Percentiles rank a stretch among this genome's conserved stretches.
phyloP scores from a whole-genome alignment of 148 eudicot genomes.

The Cornus kousa region DNA sequence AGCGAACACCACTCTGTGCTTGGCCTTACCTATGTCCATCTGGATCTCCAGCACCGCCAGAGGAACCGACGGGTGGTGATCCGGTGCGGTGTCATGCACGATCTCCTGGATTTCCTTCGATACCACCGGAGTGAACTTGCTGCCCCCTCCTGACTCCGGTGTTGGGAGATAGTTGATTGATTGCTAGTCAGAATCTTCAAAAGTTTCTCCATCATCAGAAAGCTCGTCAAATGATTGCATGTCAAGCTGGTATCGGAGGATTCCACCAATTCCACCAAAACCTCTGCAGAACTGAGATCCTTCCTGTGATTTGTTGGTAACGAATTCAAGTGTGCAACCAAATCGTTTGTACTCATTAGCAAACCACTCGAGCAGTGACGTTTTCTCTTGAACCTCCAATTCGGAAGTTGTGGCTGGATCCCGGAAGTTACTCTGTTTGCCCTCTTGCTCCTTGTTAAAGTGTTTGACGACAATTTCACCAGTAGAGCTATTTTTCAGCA shows the following conservation, averaged over 20 bases:
- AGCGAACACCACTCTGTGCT: too few relatives aligned
- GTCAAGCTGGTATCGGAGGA: conserved; percentile 32
- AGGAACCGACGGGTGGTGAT: too few relatives aligned
- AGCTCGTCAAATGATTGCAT: conserved; percentile 22
- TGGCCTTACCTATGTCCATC: too few relatives aligned
- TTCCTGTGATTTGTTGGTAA: conserved; percentile 30
- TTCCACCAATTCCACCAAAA: conserved; percentile 31
- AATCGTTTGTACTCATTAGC: conserved; percentile 21
- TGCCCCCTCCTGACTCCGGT: too few relatives aligned
- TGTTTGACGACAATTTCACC: conserved; percentile 21
- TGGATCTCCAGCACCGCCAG: too few relatives aligned
- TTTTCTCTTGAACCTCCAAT: conserved; percentile 18
- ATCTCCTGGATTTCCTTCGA: too few relatives aligned
- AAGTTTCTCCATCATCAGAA: conserved; percentile 20
- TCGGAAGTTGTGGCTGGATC: conserved; percentile 9
- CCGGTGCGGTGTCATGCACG: too few relatives aligned
- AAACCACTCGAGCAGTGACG: conserved; percentile 21
- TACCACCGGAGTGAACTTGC: too few relatives aligned
- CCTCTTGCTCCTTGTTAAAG: conserved; percentile 19
- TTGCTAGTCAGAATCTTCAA: conserved; percentile 28
- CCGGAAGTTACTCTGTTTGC: conserved; percentile 12
- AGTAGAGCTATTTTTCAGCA: conserved; percentile 6
- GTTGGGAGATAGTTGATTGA: conserved; percentile 17
- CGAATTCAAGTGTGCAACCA: conserved; percentile 28
- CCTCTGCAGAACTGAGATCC: conserved; percentile 34